These are phyloP conservation scores for Pythium myriotylum DNA, from an alignment of 352 stramenopile genomes.

Conservation along the genomic window DNA sequence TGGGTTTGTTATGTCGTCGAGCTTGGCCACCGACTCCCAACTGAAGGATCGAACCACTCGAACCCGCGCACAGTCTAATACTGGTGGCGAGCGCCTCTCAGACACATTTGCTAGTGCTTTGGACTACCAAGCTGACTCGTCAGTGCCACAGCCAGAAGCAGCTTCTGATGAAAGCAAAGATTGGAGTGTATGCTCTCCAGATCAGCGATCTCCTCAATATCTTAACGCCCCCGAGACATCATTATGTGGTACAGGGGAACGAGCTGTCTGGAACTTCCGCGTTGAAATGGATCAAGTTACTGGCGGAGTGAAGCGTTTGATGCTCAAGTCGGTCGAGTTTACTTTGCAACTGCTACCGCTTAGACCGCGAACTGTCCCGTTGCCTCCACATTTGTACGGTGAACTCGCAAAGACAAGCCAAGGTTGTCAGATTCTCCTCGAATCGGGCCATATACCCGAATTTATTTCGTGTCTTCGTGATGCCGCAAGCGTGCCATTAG, in stretches of 20 bases:
- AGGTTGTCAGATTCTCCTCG: slow-evolving; percentile 80
- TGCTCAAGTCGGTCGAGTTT: slow-evolving; percentile 91
- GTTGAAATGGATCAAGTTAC: slow-evolving; percentile 80
- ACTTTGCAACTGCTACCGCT: slow-evolving; percentile 83
- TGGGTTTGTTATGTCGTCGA: slow-evolving; percentile 71
- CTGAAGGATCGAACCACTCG: slow-evolving; percentile 51
- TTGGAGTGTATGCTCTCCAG: slow-evolving; percentile 85
- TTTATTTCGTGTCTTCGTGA: slow-evolving; percentile 84
- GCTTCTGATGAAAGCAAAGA: slow-evolving; percentile 88
- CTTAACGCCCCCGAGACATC: slow-evolving; percentile 71
- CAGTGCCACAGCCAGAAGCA: slow-evolving; percentile 55
- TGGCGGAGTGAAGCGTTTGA: slow-evolving; percentile 67
- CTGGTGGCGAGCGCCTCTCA: slow-evolving; percentile 63
- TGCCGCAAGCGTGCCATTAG: slow-evolving; percentile 76
- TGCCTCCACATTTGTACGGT: slow-evolving; percentile 85
- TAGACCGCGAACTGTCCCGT: slow-evolving; percentile 72
- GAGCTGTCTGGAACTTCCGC: slow-evolving; percentile 88
- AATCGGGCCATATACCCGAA: slow-evolving; percentile 80
- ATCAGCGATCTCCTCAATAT: slow-evolving; percentile 75
- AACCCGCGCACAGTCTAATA: slow-evolving; percentile 53
- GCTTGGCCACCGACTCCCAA: slow-evolving; percentile 56
- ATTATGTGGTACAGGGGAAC: slow-evolving; percentile 77
- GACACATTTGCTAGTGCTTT: slow-evolving; percentile 49
- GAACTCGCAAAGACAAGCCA: slow-evolving; percentile 84
- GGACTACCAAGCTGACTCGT: slow-evolving; percentile 67